Conservation (phyloP, 1,284 basidiomycete genomes). For the Cryptococcus deneoformans region DNA sequence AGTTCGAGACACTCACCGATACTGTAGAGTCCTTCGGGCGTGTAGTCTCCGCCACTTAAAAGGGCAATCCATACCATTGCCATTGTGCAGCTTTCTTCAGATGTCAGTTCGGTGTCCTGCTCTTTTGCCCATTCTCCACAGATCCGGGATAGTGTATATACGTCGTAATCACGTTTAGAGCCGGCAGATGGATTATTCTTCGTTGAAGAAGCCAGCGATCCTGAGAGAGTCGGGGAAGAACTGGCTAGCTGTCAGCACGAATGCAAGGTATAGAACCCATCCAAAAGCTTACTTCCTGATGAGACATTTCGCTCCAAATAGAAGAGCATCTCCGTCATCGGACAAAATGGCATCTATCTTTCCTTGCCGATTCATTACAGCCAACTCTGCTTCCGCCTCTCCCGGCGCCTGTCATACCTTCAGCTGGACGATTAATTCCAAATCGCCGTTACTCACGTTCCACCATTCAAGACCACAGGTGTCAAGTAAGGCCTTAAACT, state of each 20-base stretch:
- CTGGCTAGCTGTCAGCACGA: neutral
- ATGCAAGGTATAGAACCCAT: too few relatives aligned
- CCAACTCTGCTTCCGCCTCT: conserved; percentile 95
- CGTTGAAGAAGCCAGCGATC: conserved; percentile 37
- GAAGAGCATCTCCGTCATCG: conserved; percentile 83
- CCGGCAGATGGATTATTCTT: conserved; percentile 50
- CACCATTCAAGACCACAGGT: conserved; percentile 87
- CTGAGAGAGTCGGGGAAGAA: conserved; percentile 65
- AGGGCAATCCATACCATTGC: conserved; percentile 83
- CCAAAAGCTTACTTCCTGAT: conserved; percentile 63
- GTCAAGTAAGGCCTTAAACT: conserved; percentile 77
- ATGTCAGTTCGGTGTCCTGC: conserved; percentile 26
- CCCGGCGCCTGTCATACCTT: conserved; percentile 67
- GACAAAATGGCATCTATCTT: conserved; percentile 86
- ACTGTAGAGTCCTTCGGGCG: conserved; percentile 52
- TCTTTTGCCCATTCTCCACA: conserved; percentile 16
- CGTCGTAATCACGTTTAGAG: conserved; percentile 69
- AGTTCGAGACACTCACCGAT: conserved; percentile 30
- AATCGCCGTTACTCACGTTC: conserved; percentile 55
- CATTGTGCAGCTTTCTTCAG: conserved; percentile 57
- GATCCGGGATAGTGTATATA: conserved; percentile 61
- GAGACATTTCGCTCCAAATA: conserved; percentile 81
- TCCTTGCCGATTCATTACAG: conserved; percentile 74
- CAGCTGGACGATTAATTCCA: neutral
- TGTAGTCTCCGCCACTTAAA: conserved; percentile 87